Percentiles rank a stretch among this genome's conserved stretches.
phyloP scores from a whole-genome alignment of 495 filamentous ascomycete genomes.

The Penicillium lagena region DNA sequence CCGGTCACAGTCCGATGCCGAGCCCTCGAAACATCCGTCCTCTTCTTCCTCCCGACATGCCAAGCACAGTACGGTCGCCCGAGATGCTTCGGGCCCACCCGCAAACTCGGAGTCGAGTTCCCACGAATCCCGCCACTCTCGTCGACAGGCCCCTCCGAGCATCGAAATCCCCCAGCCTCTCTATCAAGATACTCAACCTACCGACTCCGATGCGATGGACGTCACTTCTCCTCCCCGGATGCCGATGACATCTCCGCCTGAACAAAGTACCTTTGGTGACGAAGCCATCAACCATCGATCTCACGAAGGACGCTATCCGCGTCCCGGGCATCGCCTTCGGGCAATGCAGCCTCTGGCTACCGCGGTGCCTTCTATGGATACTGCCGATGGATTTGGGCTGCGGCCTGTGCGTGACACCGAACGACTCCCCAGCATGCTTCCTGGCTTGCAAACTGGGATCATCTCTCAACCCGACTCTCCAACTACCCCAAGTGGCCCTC shows the following conservation, averaged over 20 bases:
- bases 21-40: constrained; percentile 48
- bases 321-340: constrained; percentile 41
- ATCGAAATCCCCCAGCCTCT: constrained; percentile 67
- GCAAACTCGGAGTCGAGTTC: constrained; percentile 33
- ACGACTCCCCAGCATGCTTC: constrained; percentile 78
- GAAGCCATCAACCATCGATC: constrained; percentile 39
- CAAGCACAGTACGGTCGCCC: constrained; percentile 17
- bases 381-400: constrained; percentile 64
- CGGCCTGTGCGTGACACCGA: constrained; percentile 82
- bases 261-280: constrained; percentile 61
- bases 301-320: constrained; percentile 52
- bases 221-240: constrained; percentile 61
- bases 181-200: constrained; percentile 39
- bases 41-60: constrained; percentile 35
- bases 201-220: constrained; percentile 50
- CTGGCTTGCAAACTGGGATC: constrained; percentile 61
- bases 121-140: constrained; percentile 43
- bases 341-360: constrained; percentile 61
- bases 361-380: constrained; percentile 66
- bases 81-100: constrained; percentile 20
- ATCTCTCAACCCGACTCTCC: constrained; percentile 90
- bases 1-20: constrained; percentile 72
- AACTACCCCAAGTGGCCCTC: constrained; percentile 76
- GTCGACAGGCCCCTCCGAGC: constrained; percentile 63
- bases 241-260: constrained; percentile 67